Base-by-base conservation (phyloP, 2,329 filamentous ascomycete species). In the Pseudocercospora macadamiae region DNA sequence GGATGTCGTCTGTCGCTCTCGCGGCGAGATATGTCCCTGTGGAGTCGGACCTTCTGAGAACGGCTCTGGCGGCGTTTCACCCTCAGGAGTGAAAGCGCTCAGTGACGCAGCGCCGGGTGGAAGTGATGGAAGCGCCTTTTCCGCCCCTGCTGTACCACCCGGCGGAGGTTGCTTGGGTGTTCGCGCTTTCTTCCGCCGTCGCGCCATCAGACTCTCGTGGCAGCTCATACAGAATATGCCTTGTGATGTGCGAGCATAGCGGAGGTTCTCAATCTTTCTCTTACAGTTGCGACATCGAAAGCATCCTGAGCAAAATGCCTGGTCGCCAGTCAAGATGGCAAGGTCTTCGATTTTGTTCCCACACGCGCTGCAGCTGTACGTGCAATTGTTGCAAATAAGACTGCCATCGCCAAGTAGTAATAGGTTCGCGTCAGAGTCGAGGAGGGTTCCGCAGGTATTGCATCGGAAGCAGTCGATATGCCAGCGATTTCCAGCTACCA, bases 141-240 rank as follows among this genome's bases (percentile, higher is more conserved):
- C 93, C 32, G 53, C 54, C 14, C 57, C 59, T 44, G 62, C 62
- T 51, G 62, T 65, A 44, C 61, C 62, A 19, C 62, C 62, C 91
- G 87, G 79, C 87, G 63, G 85, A 18, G 87, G 84, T 26, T 56
- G 58, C 9, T 61, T 68, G 44, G 60, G 60, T 52, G 62, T 66
- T 75, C 91, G 92, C 36, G 89, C 88, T 75, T 91, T 92, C 78
- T 97, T 97, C 70, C 91, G 85, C 64, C 93, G 85, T 64, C 93
- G 84, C 51, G 93, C 91, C 92, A 97, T 97, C 54, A 99, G 79
- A 25, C 91, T 95, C 76, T 99, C 95, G 73, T 99, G 95, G 74
- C 95, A 99, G 71, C 89, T 92, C 95, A 99, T 99, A 79, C 95
- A 99, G 74, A 99, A 97, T 68, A 99, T 99, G 61, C 95, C 95